Conservation (phyloP, 495 filamentous ascomycete genomes). For the Parachaetomium inaequale region DNA sequence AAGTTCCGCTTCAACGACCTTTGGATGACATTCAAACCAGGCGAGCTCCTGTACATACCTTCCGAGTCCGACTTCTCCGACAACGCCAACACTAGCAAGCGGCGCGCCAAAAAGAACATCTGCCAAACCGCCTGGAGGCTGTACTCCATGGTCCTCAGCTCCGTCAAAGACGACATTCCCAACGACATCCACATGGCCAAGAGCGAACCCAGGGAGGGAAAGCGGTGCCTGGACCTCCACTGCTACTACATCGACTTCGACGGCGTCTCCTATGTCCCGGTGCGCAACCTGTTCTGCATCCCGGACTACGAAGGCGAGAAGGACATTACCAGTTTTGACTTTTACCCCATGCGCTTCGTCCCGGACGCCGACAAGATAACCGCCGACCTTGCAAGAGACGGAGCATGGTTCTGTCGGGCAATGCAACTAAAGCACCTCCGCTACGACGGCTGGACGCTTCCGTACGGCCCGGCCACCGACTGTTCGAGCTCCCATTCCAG, state of each 20-base stretch:
- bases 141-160: constrained; percentile 25
- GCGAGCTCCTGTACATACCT: constrained; percentile 35
- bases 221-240: constrained; percentile 41
- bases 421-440: constrained; percentile 46
- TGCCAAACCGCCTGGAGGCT: constrained; percentile 35
- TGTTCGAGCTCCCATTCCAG: too few species aligned
- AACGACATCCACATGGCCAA: constrained; percentile 15
- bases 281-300: constrained; percentile 43
- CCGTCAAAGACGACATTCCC: constrained; percentile 2
- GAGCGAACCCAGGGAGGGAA: neutral
- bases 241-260: constrained; percentile 57
- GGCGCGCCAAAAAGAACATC: neutral
- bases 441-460: constrained; percentile 45
- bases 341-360: constrained; percentile 52
- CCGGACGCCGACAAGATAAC: constrained; percentile 24
- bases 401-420: constrained; percentile 32
- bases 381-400: constrained; percentile 24
- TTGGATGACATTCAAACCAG: constrained; percentile 39
- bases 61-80: constrained; percentile 22
- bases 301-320: constrained; percentile 51
- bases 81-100: neutral
- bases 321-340: constrained; percentile 50
- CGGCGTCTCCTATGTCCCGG: constrained; percentile 53
- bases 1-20: constrained; percentile 37
- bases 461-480: constrained; percentile 24